phyloP scores from a whole-genome alignment of 108 stramenopile species.

The Fistulifera solaris region DNA sequence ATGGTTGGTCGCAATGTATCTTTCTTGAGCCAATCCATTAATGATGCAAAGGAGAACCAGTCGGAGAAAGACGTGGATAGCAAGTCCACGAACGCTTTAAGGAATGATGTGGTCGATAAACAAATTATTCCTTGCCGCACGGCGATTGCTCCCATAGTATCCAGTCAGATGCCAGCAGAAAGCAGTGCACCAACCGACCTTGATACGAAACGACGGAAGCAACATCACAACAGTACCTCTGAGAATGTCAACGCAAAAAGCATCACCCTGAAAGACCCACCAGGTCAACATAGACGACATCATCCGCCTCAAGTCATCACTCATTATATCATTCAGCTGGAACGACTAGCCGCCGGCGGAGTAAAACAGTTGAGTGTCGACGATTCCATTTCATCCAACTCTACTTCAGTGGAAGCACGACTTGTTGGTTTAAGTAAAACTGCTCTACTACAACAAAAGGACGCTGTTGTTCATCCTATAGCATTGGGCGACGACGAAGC shows the following conservation, averaged over 20 bases:
- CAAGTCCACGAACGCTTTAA: neutral
- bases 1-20: constrained; percentile 24
- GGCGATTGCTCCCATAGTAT: constrained; percentile 10
- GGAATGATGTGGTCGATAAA: neutral
- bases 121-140: constrained; percentile 3
- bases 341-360: constrained; percentile 17
- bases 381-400: constrained; percentile 27
- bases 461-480: neutral
- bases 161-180: neutral
- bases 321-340: constrained; percentile 55
- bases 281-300: neutral
- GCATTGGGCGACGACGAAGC: constrained; percentile 8
- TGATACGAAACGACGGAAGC: neutral
- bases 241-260: neutral
- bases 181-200: neutral
- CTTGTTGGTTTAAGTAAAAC: constrained; percentile 28
- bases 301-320: constrained; percentile 23
- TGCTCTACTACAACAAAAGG: constrained; percentile 13
- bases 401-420: constrained; percentile 35
- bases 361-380: constrained; percentile 1
- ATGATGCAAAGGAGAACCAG: neutral
- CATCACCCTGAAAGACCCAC: neutral
- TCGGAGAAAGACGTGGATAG: neutral
- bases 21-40: constrained; percentile 1
- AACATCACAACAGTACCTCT: neutral